Conservation (phyloP, 305 asterid species). For the Solanum aculeatissimum region DNA sequence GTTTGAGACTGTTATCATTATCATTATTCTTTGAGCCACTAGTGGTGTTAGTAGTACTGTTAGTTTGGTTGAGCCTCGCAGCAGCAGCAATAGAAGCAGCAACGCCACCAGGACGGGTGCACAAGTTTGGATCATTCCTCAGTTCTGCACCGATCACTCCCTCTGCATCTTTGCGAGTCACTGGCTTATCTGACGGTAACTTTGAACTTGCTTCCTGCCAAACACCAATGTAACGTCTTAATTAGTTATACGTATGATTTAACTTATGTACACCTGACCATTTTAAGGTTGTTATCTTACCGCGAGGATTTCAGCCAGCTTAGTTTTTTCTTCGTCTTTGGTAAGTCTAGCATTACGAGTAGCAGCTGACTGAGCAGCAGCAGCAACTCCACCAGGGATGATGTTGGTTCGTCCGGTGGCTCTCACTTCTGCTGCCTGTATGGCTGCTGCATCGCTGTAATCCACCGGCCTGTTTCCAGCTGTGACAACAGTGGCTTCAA, state of each 20-base stretch:
- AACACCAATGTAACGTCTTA: neutral
- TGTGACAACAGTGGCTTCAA: conserved; percentile 79
- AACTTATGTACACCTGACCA: neutral
- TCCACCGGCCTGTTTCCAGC: conserved; percentile 80
- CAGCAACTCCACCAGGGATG: conserved; percentile 90
- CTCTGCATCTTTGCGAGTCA: conserved; percentile 67
- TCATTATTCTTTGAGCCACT: neutral
- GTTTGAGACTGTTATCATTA: neutral
- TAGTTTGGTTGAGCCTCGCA: conserved; percentile 70
- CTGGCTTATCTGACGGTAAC: conserved; percentile 50
- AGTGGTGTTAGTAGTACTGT: neutral
- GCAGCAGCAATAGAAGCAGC: conserved; percentile 92
- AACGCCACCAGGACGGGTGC: conserved; percentile 89
- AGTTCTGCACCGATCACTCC: conserved; percentile 85
- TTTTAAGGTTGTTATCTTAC: conserved; percentile 13
- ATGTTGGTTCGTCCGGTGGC: conserved; percentile 88
- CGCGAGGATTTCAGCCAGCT: conserved; percentile 57
- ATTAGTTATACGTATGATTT: neutral
- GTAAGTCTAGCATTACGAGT: conserved; percentile 71
- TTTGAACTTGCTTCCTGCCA: conserved; percentile 42
- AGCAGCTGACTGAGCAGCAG: conserved; percentile 92
- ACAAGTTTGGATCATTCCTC: conserved; percentile 78
- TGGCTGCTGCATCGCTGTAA: conserved; percentile 87
- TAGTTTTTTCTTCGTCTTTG: conserved; percentile 77
- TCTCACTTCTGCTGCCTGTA: conserved; percentile 92